Base-by-base conservation (phyloP, 176 grass and related monocot genomes). In the Tillandsia fasciculata region DNA sequence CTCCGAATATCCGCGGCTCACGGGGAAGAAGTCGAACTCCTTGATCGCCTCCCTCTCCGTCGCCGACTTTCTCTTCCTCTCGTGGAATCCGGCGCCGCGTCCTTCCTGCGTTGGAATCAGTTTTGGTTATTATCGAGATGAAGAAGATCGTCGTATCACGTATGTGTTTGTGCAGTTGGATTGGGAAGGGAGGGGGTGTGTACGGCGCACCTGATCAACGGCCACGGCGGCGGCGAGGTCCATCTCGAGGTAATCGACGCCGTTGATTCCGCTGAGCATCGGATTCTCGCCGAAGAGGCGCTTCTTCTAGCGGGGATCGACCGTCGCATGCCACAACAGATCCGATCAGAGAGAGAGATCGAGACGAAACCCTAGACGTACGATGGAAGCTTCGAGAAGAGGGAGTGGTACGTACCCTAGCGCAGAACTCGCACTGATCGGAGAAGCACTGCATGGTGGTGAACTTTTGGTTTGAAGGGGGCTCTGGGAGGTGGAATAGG, bases 21-120 rank as follows among this genome's bases (percentile, higher is more conserved):
- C 48, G 11, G 89, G 89, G 77, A 91, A 85, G 85, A 91, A 91
- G 59, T 91, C 82, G 70, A 91, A 85, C 89, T 88, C 89, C 67
- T 80, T 72, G 42, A 88, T 51, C 27, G 67, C 75, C 74, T 24
- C 74, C 26, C 50, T 33, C 57, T 50, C 65, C 63, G 57, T 26
- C 48, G 28, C 26, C 47, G 51, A 22, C 20, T 70, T 72, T 51
- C 58, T 47, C 80, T 72, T 78, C 47, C 14, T 59, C 56, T 83
- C 77, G 53, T 28, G n/a, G 2, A 10, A 51, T 73, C 64, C 59
- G 76, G 49, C 11, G 65, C 12, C 50, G 1, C 63, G 42, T n/a
- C 67, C 48, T 72, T 78, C 61, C 27, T 72, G 18, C 72, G 13
- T 57, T 11, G 33, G 33, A 42, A 42, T 42, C 33, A 42, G 33